Base-by-base conservation (phyloP, 192 early-diverging fungal genomes). In the Entophlyctis luteolus region DNA sequence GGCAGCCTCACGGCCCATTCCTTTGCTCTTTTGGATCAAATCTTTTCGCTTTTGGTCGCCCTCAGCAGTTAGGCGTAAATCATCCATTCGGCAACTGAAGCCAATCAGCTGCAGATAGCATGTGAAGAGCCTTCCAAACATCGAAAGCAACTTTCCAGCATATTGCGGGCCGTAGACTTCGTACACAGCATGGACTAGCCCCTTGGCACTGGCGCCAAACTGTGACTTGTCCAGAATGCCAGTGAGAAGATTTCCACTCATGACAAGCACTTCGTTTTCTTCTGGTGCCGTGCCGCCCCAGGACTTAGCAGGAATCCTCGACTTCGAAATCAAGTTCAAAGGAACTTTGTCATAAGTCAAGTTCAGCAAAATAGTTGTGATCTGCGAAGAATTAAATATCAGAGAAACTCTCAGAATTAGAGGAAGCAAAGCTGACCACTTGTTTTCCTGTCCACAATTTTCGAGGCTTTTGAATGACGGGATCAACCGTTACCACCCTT, bases 371-470 rank as follows among this genome's bases (percentile, higher is more conserved):
- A 99, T 79, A n/a, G 94, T 94, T 1, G 93, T 89, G 48, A 95
- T 86, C 79, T 81, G 52, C 27, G 67, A 16, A 72, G 23, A 27
- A 72, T 20, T 14, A 77, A 77, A 0, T 18, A 75, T 18, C 6
- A 59, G 2, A 28, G 29, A 20, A 22, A 57, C n/a, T 23, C n/a
- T 12, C 28, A 31, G 12, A 18, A 34, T 35, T 14, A 25, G 0
- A 33, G n/a, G 38, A 70, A 33, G 45, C 31, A 14, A 70, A 32
- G 57, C 68, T 59, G 62, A 88, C 78, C 3, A 98, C 85, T 78
- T 99, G 96, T 81, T 99, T 99, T 45, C 98, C 98, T 2, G 96
- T 98, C 98, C 98, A 99, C 59, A 91, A 71, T 18, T 84, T 86
- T 28, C 67, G 71, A 3, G 98, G 98, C 79, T 92, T 93, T 76